Evolutionary conservation across 139 green algal species (phyloP).

Genomic region (Chlorella sorokiniana): DNA sequence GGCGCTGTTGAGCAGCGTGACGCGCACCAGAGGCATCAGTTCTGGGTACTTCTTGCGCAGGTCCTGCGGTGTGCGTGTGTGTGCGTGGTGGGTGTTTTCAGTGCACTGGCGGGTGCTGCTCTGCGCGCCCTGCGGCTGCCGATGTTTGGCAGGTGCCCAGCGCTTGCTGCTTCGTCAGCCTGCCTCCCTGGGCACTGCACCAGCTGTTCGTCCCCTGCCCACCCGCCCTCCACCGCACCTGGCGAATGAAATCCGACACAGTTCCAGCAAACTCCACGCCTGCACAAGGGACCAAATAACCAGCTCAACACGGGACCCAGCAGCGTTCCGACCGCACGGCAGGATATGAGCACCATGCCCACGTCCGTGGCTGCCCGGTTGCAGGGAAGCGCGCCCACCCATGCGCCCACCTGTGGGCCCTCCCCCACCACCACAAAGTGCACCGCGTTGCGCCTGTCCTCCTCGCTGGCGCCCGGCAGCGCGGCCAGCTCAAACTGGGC

Average conservation of each 20-base stretch:
- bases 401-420: slow-evolving; percentile 65
- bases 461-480: slow-evolving; percentile 67
- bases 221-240: no score
- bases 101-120: no score
- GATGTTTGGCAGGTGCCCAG: no score
- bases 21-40: slow-evolving; percentile 62
- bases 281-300: background rate
- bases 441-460: slow-evolving; percentile 56
- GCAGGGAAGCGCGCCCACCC: background rate
- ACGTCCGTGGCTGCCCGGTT: no score
- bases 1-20: slow-evolving; percentile 62
- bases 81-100: no score
- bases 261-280: slow-evolving; percentile 84
- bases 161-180: no score
- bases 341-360: no score
- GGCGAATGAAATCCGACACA: slow-evolving; percentile 73
- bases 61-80: no score
- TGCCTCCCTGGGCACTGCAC: no score
- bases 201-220: no score
- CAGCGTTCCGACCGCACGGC: background rate
- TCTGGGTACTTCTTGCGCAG: slow-evolving; percentile 64
- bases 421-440: slow-evolving; percentile 87
- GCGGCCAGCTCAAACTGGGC: slow-evolving; percentile 75
- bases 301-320: background rate
- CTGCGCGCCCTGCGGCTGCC: no score